A percentile compares a stretch with the other conserved stretches of the same genome.
Evolutionary conservation across 768 basidiomycete genomes (phyloP).

Genomic region (Rhodotorula toruloides): DNA sequence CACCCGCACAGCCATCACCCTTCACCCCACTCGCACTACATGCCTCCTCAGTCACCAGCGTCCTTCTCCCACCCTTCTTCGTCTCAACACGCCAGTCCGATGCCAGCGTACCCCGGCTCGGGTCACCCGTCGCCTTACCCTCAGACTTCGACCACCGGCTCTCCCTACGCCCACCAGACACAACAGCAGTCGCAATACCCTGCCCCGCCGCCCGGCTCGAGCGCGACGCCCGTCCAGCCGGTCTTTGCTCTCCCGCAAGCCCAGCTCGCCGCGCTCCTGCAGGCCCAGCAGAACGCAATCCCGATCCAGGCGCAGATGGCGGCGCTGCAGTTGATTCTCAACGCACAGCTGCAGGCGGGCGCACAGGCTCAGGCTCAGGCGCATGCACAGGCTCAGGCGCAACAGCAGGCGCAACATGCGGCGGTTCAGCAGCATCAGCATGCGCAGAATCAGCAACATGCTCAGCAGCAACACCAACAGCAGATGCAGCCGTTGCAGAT

Average conservation of each 20-base stretch:
- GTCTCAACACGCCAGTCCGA: constrained; percentile 1
- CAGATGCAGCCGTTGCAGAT: not conserved
- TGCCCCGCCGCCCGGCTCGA: no score
- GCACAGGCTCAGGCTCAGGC: not conserved
- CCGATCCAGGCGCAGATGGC: constrained; percentile 13
- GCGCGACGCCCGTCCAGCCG: not conserved
- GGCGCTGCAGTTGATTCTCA: constrained; percentile 19
- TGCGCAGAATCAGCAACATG: not conserved
- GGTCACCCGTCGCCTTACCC: not conserved
- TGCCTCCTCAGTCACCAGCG: not conserved
- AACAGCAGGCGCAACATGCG: not conserved
- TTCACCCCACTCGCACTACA: not conserved
- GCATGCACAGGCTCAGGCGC: constrained; percentile 7
- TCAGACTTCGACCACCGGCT: not conserved
- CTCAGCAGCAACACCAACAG: constrained; percentile 2
- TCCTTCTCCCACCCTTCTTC: not conserved
- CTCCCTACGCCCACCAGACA: not conserved
- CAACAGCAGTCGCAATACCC: not conserved
- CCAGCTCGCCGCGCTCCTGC: not conserved
- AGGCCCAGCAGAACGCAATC: constrained; percentile 1
- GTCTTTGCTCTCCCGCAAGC: not conserved
- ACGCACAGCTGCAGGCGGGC: constrained; percentile 3
- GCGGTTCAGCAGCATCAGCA: constrained; percentile 1
- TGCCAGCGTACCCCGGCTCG: not conserved
- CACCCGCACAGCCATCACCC: no score